Percentiles rank a stretch among this genome's conserved stretches.
These are phyloP conservation scores for Eleusine indica DNA, from an alignment of 176 grass and related monocot genomes.

Conservation along the genomic window DNA sequence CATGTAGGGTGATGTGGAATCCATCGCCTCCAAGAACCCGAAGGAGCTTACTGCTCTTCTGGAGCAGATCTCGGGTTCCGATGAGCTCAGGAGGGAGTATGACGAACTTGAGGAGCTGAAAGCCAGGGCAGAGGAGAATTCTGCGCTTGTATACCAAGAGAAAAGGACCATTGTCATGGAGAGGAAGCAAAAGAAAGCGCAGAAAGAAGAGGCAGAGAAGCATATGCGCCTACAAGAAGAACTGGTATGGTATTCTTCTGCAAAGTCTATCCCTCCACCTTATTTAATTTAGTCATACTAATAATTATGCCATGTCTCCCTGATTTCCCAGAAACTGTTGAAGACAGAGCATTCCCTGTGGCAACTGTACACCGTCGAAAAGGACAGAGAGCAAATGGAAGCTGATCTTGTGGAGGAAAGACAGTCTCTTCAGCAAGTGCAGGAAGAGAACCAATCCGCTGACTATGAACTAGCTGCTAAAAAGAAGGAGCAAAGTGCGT, in stretches of 20 bases:
- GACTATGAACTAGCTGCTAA: constrained; percentile 67
- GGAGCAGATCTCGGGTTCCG: constrained; percentile 95
- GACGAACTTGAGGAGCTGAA: constrained; percentile 77
- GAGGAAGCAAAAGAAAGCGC: constrained; percentile 96
- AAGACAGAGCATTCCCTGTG: constrained; percentile 91
- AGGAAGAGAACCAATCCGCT: constrained; percentile 60
- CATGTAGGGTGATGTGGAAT: constrained; percentile 88
- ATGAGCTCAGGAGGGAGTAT: constrained; percentile 88
- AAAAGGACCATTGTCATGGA: constrained; percentile 91
- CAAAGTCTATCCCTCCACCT: background rate
- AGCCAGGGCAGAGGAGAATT: constrained; percentile 73
- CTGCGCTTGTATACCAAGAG: constrained; percentile 95
- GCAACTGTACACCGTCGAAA: constrained; percentile 91
- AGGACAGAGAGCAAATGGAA: constrained; percentile 68
- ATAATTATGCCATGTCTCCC: background rate
- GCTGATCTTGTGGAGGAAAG: constrained; percentile 77
- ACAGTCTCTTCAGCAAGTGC: constrained; percentile 64
- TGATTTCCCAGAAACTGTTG: constrained; percentile 63
- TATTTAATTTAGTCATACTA: constrained; percentile 6
- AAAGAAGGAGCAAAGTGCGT: constrained; percentile 90
- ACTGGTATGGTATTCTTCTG: constrained; percentile 48
- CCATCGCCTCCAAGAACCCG: constrained; percentile 97
- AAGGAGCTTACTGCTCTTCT: constrained; percentile 87
- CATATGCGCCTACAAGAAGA: constrained; percentile 81
- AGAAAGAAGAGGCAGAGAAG: constrained; percentile 97